Base-by-base conservation (phyloP, 2,329 filamentous ascomycete species). In the Botrytis cinerea region DNA sequence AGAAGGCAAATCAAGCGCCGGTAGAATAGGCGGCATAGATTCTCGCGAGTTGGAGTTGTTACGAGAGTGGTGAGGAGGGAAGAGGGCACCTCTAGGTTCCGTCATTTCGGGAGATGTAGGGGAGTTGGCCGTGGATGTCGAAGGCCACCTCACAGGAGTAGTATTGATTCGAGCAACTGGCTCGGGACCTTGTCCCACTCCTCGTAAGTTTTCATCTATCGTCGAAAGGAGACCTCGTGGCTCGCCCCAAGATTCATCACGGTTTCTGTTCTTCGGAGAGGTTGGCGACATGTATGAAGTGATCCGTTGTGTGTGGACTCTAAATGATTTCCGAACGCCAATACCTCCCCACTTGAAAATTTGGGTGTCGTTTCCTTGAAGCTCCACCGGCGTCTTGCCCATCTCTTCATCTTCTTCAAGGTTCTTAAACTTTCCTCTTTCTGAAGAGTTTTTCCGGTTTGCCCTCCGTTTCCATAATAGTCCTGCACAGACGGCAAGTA, bases 311-410 rank as follows among this genome's bases (percentile, higher is more conserved):
- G 68, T 70, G 18, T 66, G 32, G 20, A 73, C 48, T 2, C 59
- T 45, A 10, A 66, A 32, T 25, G 68, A 66, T 48, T 61, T 63
- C 14, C 40, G 38, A 57, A 73, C 72, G 2, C 69, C 60, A 35
- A 72, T 67, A 18, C 69, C 72, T n/a, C 68, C 67, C 43, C 68
- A 70, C 38, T 54, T 73, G 46, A 70, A 70, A 18, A 72, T n/a
- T 59, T 71, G 68, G 18, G 51, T 43, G 46, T 66, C 43, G 14
- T 71, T 62, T 28, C 68, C 72, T 72, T 67, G 59, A 38, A 67
- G 61, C 35, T 71, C 72, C 28, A 32, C 35, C 40, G 66, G 35
- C 4, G 66, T 67, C 28, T 66, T 54, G 10, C 48, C 28, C 14
- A 35, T 28, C 14, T 32, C 46, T 38, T 51, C 61, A n/a, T 62